These are phyloP conservation scores for Coelastrella sp. DNA, from an alignment of 139 green algal genomes.

Conservation along the genomic window DNA sequence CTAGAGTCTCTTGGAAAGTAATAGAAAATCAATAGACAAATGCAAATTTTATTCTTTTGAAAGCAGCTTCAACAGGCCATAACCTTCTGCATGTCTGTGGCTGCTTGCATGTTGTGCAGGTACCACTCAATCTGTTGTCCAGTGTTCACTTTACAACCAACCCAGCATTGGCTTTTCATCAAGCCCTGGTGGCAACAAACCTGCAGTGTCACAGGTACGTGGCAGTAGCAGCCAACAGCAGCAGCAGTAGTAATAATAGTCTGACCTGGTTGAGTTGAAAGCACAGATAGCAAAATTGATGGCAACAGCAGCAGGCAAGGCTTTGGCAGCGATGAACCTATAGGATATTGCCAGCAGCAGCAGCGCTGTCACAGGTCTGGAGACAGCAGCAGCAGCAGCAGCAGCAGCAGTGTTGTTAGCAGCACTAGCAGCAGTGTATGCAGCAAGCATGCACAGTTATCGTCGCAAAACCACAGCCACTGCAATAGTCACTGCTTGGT, in stretches of 20 bases:
- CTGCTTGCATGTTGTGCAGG: constrained; percentile 45
- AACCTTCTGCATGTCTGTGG: not conserved
- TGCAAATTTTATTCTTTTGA: too few relatives aligned
- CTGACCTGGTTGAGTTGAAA: too few relatives aligned
- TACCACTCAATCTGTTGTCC: constrained; percentile 71
- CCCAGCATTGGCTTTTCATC: constrained; percentile 64
- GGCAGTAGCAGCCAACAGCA: not conserved
- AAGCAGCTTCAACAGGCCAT: too few relatives aligned
- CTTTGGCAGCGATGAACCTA: not conserved
- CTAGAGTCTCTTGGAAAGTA: too few relatives aligned
- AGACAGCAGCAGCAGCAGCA: not conserved
- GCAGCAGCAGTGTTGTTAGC: not conserved
- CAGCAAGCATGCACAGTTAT: not conserved
- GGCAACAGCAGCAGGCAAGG: too few relatives aligned
- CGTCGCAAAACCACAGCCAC: too few relatives aligned
- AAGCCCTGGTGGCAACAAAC: constrained; percentile 84
- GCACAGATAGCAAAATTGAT: too few relatives aligned
- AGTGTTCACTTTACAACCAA: constrained; percentile 56
- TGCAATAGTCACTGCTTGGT: too few relatives aligned
- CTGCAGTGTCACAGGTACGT: constrained; percentile 74
- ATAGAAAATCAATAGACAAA: too few relatives aligned
- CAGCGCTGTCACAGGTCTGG: not conserved
- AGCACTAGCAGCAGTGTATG: not conserved
- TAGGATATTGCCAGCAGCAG: not conserved
- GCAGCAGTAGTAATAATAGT: not conserved